Evolutionary conservation across 768 basidiomycete genomes (phyloP), one percentile per base, ranked within the genome.

Genomic region (Daedaleopsis sinensis): DNA sequence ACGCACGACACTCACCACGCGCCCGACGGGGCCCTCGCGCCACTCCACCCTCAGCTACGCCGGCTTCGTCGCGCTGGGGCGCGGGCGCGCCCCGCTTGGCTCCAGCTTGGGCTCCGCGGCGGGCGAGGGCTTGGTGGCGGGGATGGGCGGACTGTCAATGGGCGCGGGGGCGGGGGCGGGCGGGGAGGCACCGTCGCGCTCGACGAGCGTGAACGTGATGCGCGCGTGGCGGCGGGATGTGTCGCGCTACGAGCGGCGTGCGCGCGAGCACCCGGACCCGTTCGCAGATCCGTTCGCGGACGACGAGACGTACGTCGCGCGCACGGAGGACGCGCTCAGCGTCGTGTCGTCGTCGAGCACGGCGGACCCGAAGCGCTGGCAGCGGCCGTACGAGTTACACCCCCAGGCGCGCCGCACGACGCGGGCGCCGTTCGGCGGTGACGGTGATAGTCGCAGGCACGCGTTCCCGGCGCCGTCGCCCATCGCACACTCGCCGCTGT

Each of bases 131-230:
- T 7, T 7, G 3, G 48, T 3, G 19, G 19, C 27, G 56, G 18
- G 44, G 21, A 36, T 10, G 15, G 51, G 36, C 36, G 52, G 27
- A 32, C 27, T 32, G n/a, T n/a, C n/a, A n/a, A n/a, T n/a, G n/a
- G n/a, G n/a, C n/a, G n/a, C n/a, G 3, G 27, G 27, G 5, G 12
- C 35, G n/a, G 35, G 35, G 42, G 42, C 39, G 8, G 35, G n/a
- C 27, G 18, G 3, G 24, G 49, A 37, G 10, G 35, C 53, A n/a
- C 36, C 39, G 49, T 57, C 61, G 52, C 54, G 60, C 54, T 52
- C 65, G 54, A 59, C 65, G 51, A 62, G 61, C 54, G 61, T 63
- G 53, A 58, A 35, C 58, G n/a, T 46, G 55, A 62, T 55, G 61
- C 57, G 58, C 43, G 57, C 57, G 55, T 59, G 65, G 58, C 54